Conservation (phyloP, 257 asterid genomes). For the Primulina tabacum region DNA sequence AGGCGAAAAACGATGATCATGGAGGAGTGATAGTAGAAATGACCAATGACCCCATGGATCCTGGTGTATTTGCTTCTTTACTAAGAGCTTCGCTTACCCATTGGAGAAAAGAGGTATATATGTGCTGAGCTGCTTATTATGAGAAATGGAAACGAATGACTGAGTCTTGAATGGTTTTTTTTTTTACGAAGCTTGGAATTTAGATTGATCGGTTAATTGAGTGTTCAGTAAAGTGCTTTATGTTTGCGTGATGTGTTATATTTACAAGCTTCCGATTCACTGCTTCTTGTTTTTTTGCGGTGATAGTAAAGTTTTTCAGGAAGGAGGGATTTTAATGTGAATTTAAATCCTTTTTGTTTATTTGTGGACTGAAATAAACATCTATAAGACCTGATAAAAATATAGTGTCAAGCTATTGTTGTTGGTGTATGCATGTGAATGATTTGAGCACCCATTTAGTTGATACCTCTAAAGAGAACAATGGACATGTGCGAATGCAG, state of each 20-base stretch:
- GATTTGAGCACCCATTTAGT: background rate
- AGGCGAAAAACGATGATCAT: constrained; percentile 56
- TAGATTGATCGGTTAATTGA: background rate
- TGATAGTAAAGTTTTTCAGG: background rate
- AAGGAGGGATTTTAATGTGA: background rate
- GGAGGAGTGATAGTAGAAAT: constrained; percentile 84
- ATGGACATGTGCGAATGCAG: background rate
- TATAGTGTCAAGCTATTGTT: background rate
- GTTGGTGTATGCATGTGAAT: background rate
- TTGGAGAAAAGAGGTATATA: constrained; percentile 64
- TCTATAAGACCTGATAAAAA: background rate
- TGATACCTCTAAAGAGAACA: background rate
- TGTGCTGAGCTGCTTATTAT: background rate
- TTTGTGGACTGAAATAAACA: background rate
- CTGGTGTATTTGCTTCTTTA: constrained; percentile 48
- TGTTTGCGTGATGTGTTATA: background rate
- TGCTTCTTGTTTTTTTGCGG: background rate
- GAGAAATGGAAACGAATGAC: background rate
- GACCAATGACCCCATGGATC: constrained; percentile 61
- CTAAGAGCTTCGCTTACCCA: constrained; percentile 76
- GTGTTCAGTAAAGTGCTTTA: background rate
- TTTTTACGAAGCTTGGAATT: background rate
- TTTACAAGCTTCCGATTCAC: too few relatives aligned
- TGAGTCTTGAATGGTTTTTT: too few relatives aligned
- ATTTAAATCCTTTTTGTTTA: background rate